Evolutionary conservation across 2,329 filamentous ascomycete species (phyloP), one percentile per base, ranked within the genome.

Genomic region (Leptographium lundbergii): DNA sequence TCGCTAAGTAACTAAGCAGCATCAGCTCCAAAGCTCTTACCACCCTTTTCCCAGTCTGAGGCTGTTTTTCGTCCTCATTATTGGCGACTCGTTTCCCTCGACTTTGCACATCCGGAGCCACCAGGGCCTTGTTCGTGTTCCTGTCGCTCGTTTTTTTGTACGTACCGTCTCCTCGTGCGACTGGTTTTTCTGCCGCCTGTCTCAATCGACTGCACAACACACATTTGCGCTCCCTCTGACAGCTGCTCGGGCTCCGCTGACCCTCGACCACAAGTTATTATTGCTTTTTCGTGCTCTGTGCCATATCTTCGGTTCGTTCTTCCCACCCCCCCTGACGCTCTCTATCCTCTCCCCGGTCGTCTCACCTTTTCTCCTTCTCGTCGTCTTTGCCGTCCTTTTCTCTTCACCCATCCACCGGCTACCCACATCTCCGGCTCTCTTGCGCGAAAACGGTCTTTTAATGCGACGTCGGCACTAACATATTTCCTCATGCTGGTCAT

Each of bases 401-500:
- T 7, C 13, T 42, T 14, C 14, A 42, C 6, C 39, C 17, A n/a
- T n/a, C 39, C 19, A n/a, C 6, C 42, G 19, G 6, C 4, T 7
- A n/a, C 17, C 42, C 4, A 45, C 42, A 6, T 7, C 29, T 22
- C 6, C 24, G n/a, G 0, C 19, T 50, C 1, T 27, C 32, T 39
- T 19, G 7, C 24, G 29, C 32, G 27, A 22, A 36, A 17, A 29
- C 57, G 36, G 3, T 9, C 10, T 52, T 32, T 14, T 24, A 4
- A 9, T 52, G 14, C 7, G 14, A n/a, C 50, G 1, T 32, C 32
- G 25, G 14, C 19, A 32, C 57, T 59, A 39, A 55, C 53, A 10
- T 27, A 19, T n/a, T 45, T 36, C 22, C 51, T 29, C 56, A 78
- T 81, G 75, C 77, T 82, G 69, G 81, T 81, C 65, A 73, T 78